phyloP scores from a whole-genome alignment of 805 yeast species.

The Naumovozyma castellii region DNA sequence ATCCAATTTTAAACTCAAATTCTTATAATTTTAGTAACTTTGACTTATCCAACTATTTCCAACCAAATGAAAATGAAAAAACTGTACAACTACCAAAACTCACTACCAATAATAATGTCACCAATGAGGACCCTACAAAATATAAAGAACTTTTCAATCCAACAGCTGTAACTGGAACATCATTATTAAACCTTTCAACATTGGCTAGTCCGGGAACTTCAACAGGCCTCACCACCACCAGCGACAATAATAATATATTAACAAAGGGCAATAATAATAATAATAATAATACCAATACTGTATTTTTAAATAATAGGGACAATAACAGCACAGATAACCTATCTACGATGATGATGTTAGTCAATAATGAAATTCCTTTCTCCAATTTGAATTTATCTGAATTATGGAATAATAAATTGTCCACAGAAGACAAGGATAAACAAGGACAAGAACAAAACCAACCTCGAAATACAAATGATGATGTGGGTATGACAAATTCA shows the following conservation, averaged over 20 bases:
- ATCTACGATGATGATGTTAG: constrained; percentile 8
- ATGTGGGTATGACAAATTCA: constrained; percentile 6
- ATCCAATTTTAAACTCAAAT: constrained; percentile 25
- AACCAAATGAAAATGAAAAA: neutral
- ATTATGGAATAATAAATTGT: neutral
- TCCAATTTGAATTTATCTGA: constrained; percentile 5
- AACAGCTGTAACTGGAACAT: too few relatives aligned
- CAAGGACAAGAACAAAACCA: too few relatives aligned
- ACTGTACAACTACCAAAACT: too few relatives aligned
- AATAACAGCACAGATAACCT: constrained; percentile 1
- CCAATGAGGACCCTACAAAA: neutral
- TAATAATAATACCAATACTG: neutral
- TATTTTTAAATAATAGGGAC: neutral
- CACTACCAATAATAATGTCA: too few relatives aligned
- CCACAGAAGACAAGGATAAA: neutral
- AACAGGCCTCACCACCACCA: too few relatives aligned
- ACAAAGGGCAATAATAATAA: neutral
- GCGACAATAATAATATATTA: neutral
- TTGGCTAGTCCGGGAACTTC: neutral
- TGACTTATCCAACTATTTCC: constrained; percentile 15
- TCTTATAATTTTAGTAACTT: constrained; percentile 11
- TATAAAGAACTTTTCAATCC: too few relatives aligned
- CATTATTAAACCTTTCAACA: constrained; percentile 10
- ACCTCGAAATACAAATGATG: too few relatives aligned
- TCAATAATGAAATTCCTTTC: constrained; percentile 8